Conservation (phyloP, 352 stramenopile genomes). For the Phytophthora hibernalis region DNA sequence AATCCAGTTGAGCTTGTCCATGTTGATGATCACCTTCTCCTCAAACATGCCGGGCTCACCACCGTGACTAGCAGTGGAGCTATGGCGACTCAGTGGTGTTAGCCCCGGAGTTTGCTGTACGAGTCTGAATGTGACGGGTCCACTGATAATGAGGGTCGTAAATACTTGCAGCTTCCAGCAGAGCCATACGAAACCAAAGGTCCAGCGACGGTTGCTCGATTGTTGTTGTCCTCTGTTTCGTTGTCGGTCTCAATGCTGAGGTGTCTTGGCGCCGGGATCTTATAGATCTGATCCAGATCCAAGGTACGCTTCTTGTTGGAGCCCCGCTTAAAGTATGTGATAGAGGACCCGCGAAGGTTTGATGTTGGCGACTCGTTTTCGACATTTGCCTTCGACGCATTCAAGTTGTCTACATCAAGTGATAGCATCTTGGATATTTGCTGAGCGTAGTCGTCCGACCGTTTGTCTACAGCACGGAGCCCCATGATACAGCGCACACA, state of each 20-base stretch:
- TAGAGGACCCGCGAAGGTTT: conserved; percentile 19
- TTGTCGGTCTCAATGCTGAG: conserved; percentile 7
- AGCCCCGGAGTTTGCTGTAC: conserved; percentile 31
- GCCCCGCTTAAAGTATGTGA: conserved; percentile 46
- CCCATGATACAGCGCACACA: conserved; percentile 63
- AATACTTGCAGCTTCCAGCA: conserved; percentile 20
- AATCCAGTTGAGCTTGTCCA: conserved; percentile 16
- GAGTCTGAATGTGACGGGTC: conserved; percentile 28
- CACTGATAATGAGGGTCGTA: conserved; percentile 21
- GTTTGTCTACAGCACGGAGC: conserved; percentile 49
- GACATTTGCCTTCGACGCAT: conserved; percentile 15
- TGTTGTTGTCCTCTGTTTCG: conserved; percentile 1
- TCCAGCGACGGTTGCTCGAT: not conserved
- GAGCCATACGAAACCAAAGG: conserved; percentile 9
- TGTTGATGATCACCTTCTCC: conserved; percentile 33
- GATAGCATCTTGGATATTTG: conserved; percentile 44
- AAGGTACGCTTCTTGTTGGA: conserved; percentile 37
- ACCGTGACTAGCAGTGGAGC: conserved; percentile 24
- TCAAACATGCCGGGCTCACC: conserved; percentile 16
- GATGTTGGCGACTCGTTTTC: conserved; percentile 3
- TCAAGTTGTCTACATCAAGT: conserved; percentile 13
- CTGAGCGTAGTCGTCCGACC: conserved; percentile 36
- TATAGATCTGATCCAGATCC: conserved; percentile 43
- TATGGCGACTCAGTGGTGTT: conserved; percentile 32
- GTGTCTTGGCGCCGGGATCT: conserved; percentile 18